Evolutionary conservation across 345 rosid genomes (phyloP), one percentile per base, ranked within the genome.

Genomic region (Noccaea bulbosa): DNA sequence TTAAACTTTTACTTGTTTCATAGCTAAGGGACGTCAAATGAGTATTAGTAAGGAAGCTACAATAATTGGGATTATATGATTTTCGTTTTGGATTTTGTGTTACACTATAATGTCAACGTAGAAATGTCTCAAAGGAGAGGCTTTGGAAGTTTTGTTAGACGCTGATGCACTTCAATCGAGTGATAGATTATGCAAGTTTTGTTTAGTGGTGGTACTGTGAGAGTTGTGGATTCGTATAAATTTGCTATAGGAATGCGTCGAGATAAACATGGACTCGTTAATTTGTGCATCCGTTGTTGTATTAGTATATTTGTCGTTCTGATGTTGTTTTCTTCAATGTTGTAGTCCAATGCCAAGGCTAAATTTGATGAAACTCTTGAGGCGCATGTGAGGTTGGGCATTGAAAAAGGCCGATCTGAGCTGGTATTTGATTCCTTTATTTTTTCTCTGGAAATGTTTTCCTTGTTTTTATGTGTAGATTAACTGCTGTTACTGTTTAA

Each of bases 281-380:
- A 50, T 51, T 41, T 51, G 33, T 33, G 60, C 33, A 32, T 69
- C 8, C n/a, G n/a, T n/a, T n/a, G n/a, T 45, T 40, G 20, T 12
- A 14, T 20, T 12, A 7, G 6, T 62, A 5, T 56, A 9, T 17
- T 11, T 45, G 5, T 35, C 1, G 8, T 77, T 55, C 65, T 35
- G 32, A 74, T 37, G 27, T 10, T 55, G 54, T 6, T 68, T 59
- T 11, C 1, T 38, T 11, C 43, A 56, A 65, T 74, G 77, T 67
- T 80, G 65, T 85, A 94, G 99, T 87, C 82, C 37, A 86, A 80
- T 81, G 91, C 90, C 40, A 85, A 79, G 67, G 83, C 81, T 0
- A 86, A 81, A 0, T 94, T 94, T 60, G 89, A 87, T 67, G 99
- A 94, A 80, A 94, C 95, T 67, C 46, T 91, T 74, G 99, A 94